Conservation (phyloP, 805 yeast species). For the Lachancea cidri region DNA sequence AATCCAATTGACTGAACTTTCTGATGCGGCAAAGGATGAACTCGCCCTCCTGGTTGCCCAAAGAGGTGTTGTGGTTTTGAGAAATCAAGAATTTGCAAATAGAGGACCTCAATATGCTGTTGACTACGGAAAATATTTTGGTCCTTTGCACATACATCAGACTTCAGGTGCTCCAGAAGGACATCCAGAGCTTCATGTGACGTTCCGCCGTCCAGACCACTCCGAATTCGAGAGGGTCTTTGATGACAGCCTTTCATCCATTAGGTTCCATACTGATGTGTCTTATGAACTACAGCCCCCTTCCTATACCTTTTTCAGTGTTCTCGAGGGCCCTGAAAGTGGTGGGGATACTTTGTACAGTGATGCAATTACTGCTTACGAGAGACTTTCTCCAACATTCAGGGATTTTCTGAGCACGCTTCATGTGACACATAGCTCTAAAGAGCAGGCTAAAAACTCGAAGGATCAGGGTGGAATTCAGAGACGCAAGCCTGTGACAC, state of each 20-base stretch:
- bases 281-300: slow-evolving; percentile 72
- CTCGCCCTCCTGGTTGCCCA: slow-evolving; percentile 66
- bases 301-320: slow-evolving; percentile 60
- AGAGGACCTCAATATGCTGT: slow-evolving; percentile 44
- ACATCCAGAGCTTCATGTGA: slow-evolving; percentile 56
- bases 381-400: slow-evolving; percentile 62
- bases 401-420: slow-evolving; percentile 54
- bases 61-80: slow-evolving; percentile 62
- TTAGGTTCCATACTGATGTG: slow-evolving; percentile 67
- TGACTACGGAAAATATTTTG: slow-evolving; percentile 59
- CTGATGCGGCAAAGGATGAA: slow-evolving; percentile 56
- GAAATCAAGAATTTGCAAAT: slow-evolving; percentile 60
- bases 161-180: slow-evolving; percentile 64
- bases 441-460: slow-evolving; percentile 61
- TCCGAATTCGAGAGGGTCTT: slow-evolving; percentile 29
- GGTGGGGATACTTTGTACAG: slow-evolving; percentile 79
- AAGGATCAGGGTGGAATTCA: slow-evolving; percentile 56
- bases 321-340: slow-evolving; percentile 53
- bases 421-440: slow-evolving; percentile 65
- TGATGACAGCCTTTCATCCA: slow-evolving; percentile 18
- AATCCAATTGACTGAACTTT: slow-evolving; percentile 51
- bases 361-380: slow-evolving; percentile 65
- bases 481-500: slow-evolving; percentile 54
- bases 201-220: slow-evolving; percentile 45
- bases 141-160: slow-evolving; percentile 69